Evolutionary conservation across 2,329 filamentous ascomycete genomes (phyloP), one percentile per base, ranked within the genome.

Genomic region (Conoideocrella luteorostrata): DNA sequence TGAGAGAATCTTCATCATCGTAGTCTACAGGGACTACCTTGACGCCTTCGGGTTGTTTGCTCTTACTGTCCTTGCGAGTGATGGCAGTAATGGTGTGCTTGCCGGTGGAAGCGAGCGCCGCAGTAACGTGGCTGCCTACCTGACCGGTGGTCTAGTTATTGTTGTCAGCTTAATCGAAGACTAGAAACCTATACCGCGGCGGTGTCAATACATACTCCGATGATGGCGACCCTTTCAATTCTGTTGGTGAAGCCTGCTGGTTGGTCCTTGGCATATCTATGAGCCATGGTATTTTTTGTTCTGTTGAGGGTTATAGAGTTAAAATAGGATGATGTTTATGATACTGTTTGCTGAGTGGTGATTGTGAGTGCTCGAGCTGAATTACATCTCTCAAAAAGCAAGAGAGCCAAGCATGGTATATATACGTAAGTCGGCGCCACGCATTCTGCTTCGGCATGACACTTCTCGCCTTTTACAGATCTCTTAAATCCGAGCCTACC

Each of bases 71-170:
- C 29, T 57, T 54, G 34, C 75, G 76, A 2, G 72, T 72, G 29
- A 78, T 58, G 15, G 74, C 77, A 0, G 72, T 79, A 20, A 80
- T 57, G 5, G 56, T 64, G 51, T 79, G 75, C 52, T 69, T 74
- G 26, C 71, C 72, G 0, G 65, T 68, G 20, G 67, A 53, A 1
- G 78, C 60, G 0, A 81, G 68, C 5, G 59, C 65, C 2, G 57
- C 50, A 0, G 64, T 54, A 35, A 75, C 64, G 49, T 63, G 50
- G 4, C 53, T 56, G 30, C 71, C 71, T 29, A 72, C 51, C 13
- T 56, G 61, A 26, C 71, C 71, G n/a, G 57, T 58, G 10, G 63
- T 68, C 70, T 60, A 15, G 55, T 10, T 13, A 22, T n/a, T 2
- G 9, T 7, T 4, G 15, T n/a, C n/a, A n/a, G 17, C 39, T 34